phyloP scores from a whole-genome alignment of 345 rosid species.

The Cardiospermum halicacabum region DNA sequence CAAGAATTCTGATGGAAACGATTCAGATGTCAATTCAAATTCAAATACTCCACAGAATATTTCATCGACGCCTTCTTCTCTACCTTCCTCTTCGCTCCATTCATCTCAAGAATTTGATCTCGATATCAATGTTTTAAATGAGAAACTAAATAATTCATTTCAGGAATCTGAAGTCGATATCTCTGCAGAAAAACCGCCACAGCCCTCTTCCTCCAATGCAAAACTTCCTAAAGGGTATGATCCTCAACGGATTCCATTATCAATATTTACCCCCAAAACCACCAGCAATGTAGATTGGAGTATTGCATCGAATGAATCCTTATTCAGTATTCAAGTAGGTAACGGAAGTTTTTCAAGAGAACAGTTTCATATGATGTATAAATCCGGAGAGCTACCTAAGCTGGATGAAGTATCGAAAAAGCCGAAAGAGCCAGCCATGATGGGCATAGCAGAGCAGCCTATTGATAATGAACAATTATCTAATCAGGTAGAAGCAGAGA shows the following conservation, averaged over 20 bases:
- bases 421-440: background rate
- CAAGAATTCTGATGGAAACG: constrained; percentile 9
- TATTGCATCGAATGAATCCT: constrained; percentile 75
- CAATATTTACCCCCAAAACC: constrained; percentile 48
- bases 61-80: background rate
- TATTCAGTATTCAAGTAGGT: constrained; percentile 76
- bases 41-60: background rate
- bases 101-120: constrained; percentile 19
- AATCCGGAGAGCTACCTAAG: constrained; percentile 53
- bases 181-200: constrained; percentile 8
- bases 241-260: constrained; percentile 64
- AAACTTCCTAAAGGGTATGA: constrained; percentile 37
- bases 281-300: constrained; percentile 67
- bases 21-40: constrained; percentile 9
- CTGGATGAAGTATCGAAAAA: constrained; percentile 39
- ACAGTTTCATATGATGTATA: constrained; percentile 36
- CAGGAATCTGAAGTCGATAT: background rate
- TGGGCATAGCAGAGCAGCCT: background rate
- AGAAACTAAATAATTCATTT: background rate
- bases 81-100: constrained; percentile 26
- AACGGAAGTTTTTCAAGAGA: constrained; percentile 54
- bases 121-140: background rate
- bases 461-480: background rate
- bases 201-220: constrained; percentile 1
- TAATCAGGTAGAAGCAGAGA: constrained; percentile 23